phyloP scores from a whole-genome alignment of 805 yeast species.

The Starmerella asiatica region DNA sequence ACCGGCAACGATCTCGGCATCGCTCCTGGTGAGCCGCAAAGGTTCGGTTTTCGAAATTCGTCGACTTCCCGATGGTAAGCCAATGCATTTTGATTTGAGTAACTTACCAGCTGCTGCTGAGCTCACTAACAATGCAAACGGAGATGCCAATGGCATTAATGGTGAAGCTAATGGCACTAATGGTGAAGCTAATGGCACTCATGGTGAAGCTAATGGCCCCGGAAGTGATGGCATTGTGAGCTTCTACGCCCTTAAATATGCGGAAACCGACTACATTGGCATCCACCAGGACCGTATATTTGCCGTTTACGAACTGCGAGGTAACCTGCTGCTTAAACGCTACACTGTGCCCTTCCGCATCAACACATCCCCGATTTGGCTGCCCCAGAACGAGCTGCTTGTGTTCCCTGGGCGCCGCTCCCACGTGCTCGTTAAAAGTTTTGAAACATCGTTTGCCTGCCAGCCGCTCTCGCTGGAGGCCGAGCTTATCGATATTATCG shows the following conservation, averaged over 20 bases:
- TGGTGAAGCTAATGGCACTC: neutral
- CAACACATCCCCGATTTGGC: constrained; percentile 11
- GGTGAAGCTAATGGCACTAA: neutral
- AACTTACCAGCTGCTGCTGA: neutral
- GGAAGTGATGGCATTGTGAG: neutral
- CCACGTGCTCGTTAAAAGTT: constrained; percentile 10
- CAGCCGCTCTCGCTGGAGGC: constrained; percentile 7
- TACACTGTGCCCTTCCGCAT: constrained; percentile 14
- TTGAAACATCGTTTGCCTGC: constrained; percentile 4
- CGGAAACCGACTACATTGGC: constrained; percentile 26
- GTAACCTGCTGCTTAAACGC: constrained; percentile 8
- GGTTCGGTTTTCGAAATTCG: neutral
- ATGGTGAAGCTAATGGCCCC: neutral
- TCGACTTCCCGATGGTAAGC: too few relatives aligned
- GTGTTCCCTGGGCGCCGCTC: constrained; percentile 12
- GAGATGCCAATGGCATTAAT: neutral
- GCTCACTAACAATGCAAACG: neutral
- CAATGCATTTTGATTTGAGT: neutral
- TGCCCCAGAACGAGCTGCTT: constrained; percentile 3
- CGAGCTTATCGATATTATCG: constrained; percentile 3
- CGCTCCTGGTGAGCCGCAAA: neutral
- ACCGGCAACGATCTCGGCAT: neutral
- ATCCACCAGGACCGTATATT: constrained; percentile 13
- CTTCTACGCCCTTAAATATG: constrained; percentile 6
- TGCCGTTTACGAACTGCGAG: constrained; percentile 12